phyloP scores from a whole-genome alignment of 805 yeast species.

The Candida caryicola region DNA sequence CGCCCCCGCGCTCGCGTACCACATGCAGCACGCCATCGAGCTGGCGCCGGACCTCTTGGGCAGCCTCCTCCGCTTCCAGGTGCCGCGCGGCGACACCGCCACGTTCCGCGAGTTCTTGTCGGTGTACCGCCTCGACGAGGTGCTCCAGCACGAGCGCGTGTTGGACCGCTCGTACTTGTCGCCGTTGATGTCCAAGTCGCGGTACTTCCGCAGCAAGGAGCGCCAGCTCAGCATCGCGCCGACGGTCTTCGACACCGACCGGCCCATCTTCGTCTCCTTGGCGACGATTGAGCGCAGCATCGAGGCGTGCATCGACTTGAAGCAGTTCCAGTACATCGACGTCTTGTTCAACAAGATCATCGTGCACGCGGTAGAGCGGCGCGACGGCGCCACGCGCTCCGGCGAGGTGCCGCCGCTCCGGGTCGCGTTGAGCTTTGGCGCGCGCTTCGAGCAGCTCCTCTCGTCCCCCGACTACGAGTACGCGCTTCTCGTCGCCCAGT shows the following conservation, averaged over 20 bases:
- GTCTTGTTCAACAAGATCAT: slow-evolving; percentile 31
- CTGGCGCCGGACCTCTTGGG: slow-evolving; percentile 28
- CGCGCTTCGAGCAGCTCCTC: slow-evolving; percentile 1
- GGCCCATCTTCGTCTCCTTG: slow-evolving; percentile 16
- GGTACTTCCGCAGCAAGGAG: slow-evolving; percentile 10
- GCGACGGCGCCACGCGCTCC: neutral
- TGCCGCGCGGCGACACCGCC: slow-evolving; percentile 15
- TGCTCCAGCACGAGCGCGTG: slow-evolving; percentile 19
- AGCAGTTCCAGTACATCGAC: slow-evolving; percentile 29
- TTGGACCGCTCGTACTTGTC: slow-evolving; percentile 18
- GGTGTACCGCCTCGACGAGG: slow-evolving; percentile 25
- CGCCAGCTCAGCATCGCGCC: slow-evolving; percentile 8
- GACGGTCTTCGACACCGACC: slow-evolving; percentile 9
- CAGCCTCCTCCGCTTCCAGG: slow-evolving; percentile 26
- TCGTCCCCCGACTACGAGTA: neutral
- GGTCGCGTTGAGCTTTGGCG: slow-evolving; percentile 10
- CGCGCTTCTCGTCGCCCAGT: slow-evolving; percentile 12
- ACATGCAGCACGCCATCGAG: slow-evolving; percentile 25
- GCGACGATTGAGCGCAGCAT: slow-evolving; percentile 27
- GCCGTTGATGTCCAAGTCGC: slow-evolving; percentile 26
- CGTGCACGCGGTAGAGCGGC: slow-evolving; percentile 18
- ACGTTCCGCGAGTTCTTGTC: slow-evolving; percentile 25
- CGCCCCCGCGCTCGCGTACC: slow-evolving; percentile 16
- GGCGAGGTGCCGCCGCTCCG: neutral
- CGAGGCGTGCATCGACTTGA: slow-evolving; percentile 24